phyloP scores from a whole-genome alignment of 164 flowering plant species.

The Santalum album region DNA sequence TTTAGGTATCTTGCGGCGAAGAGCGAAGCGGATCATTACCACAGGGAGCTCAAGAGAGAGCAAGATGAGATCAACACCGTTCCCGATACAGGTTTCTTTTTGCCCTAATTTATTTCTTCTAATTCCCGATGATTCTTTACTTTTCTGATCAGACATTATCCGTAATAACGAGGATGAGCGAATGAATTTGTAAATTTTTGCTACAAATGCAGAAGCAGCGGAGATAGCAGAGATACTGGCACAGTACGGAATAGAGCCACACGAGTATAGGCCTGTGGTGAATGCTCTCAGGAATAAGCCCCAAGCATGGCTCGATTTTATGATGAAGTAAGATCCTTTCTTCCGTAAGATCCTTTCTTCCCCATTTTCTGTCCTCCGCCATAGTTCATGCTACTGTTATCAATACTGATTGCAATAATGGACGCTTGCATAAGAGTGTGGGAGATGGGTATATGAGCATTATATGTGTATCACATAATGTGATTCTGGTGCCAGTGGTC shows the following conservation, averaged over 20 bases:
- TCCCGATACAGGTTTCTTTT: slow-evolving; percentile 67
- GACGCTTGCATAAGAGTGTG: no score
- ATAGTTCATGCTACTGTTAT: background rate
- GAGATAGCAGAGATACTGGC: slow-evolving; percentile 35
- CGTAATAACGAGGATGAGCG: no score
- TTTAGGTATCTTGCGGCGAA: slow-evolving; percentile 83
- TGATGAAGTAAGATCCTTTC: slow-evolving; percentile 28
- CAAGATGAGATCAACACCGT: slow-evolving; percentile 73
- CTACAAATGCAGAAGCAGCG: slow-evolving; percentile 42
- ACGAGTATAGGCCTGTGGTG: slow-evolving; percentile 33
- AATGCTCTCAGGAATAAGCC: slow-evolving; percentile 32
- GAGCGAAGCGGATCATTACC: slow-evolving; percentile 91
- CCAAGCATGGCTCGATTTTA: slow-evolving; percentile 40
- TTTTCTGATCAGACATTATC: no score
- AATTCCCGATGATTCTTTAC: background rate
- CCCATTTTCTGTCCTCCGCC: background rate
- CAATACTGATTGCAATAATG: no score
- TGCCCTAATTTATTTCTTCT: background rate
- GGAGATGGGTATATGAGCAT: no score
- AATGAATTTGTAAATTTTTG: no score
- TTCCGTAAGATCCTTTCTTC: no score
- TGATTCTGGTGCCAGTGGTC: no score
- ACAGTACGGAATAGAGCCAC: slow-evolving; percentile 28
- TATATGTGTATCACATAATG: no score
- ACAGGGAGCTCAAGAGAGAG: slow-evolving; percentile 69